These are phyloP conservation scores for Protomyces inouyei DNA, from an alignment of 1,139 yeast genomes.

Conservation along the genomic window DNA sequence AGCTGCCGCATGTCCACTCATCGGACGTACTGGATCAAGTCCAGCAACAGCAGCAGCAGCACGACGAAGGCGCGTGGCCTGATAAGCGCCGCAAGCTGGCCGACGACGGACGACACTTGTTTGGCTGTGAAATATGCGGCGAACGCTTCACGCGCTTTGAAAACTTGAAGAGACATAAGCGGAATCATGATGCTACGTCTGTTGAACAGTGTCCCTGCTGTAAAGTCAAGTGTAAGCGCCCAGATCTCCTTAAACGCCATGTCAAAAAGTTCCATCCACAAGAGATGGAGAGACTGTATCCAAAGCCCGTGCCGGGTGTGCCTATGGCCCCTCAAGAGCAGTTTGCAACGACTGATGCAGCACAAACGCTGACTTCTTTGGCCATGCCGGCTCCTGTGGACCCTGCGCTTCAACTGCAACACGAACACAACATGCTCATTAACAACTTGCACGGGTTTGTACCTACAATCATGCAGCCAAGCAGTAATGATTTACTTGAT, in stretches of 20 bases:
- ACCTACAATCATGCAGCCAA: not conserved
- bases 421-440: not conserved
- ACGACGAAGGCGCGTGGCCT: not conserved
- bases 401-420: not conserved
- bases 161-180: slow-evolving; percentile 18
- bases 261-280: slow-evolving; percentile 22
- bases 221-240: slow-evolving; percentile 19
- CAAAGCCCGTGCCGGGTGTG: not conserved
- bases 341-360: slow-evolving; percentile 23
- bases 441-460: not conserved
- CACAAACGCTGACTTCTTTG: slow-evolving; percentile 19
- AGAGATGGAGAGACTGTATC: slow-evolving; percentile 2
- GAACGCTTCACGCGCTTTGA: slow-evolving; percentile 25
- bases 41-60: too few relatives aligned
- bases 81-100: not conserved
- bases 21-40: not conserved
- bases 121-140: slow-evolving; percentile 20
- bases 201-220: slow-evolving; percentile 22
- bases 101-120: slow-evolving; percentile 18
- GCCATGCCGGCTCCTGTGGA: slow-evolving; percentile 10
- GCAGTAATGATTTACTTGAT: not conserved
- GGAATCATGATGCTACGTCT: slow-evolving; percentile 24
- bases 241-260: slow-evolving; percentile 20
- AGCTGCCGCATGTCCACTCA: not conserved
- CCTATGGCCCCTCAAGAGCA: not conserved